Evolutionary conservation across 2,329 filamentous ascomycete genomes (phyloP).

Genomic region (Mycosphaerelloides madeirae): DNA sequence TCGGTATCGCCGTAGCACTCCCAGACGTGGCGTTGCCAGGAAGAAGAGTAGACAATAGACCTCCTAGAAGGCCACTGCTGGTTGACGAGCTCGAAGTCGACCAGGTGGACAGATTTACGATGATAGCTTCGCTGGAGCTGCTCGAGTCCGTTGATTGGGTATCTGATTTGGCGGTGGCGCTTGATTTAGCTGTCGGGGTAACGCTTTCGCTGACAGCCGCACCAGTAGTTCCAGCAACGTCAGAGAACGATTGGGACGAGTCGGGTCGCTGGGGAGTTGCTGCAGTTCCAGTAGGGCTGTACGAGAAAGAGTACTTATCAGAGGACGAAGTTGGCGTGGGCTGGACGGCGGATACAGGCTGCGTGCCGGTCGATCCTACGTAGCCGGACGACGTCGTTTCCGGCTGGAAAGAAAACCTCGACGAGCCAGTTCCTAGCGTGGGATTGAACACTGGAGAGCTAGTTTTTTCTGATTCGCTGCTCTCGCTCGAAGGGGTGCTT

Average conservation of each 20-base stretch:
- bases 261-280: not conserved
- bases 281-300: not conserved
- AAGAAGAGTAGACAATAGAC: not conserved
- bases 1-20: not conserved
- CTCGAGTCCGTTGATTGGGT: slow-evolving; percentile 10
- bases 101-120: slow-evolving; percentile 29
- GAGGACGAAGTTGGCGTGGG: not conserved
- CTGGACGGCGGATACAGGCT: not conserved
- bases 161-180: slow-evolving; percentile 3
- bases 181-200: slow-evolving; percentile 1
- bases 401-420: no score
- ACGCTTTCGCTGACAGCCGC: not conserved
- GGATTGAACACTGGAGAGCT: no score
- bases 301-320: no score
- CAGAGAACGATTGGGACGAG: not conserved
- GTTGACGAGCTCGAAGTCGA: not conserved
- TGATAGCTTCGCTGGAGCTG: slow-evolving; percentile 23
- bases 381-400: not conserved
- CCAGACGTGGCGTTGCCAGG: not conserved
- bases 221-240: not conserved
- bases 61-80: not conserved
- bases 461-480: no score
- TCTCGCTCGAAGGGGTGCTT: not conserved
- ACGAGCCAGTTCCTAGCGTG: no score
- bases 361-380: not conserved